Percentiles rank a stretch among this genome's conserved stretches.
phyloP scores from a whole-genome alignment of 192 early-diverging fungal species.

The Coemansia sp. region DNA sequence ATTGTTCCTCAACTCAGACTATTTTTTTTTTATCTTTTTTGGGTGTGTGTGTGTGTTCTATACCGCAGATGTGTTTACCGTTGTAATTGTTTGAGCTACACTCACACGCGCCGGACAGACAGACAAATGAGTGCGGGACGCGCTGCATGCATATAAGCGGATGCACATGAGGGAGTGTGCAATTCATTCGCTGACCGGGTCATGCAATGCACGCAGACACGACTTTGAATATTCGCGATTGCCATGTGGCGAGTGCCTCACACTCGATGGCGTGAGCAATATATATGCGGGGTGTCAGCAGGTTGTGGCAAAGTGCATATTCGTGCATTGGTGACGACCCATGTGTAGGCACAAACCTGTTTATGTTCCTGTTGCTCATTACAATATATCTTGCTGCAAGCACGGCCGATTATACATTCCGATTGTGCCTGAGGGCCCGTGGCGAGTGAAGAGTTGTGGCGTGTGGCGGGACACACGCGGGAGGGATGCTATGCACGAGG shows the following conservation, averaged over 20 bases:
- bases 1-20: not conserved
- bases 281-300: conserved; percentile 18
- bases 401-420: not conserved
- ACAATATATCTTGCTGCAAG: conserved; percentile 5
- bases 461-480: not conserved
- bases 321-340: conserved; percentile 9
- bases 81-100: not conserved
- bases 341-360: conserved; percentile 8
- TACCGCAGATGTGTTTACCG: not conserved
- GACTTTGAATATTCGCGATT: conserved; percentile 25
- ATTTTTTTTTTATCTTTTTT: conserved; percentile 3
- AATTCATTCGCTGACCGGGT: conserved; percentile 7
- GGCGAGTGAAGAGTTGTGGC: conserved; percentile 6
- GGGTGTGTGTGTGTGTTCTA: not conserved
- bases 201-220: conserved; percentile 15
- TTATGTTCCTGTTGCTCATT: not conserved
- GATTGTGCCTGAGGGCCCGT: conserved; percentile 14
- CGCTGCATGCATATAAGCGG: conserved; percentile 12
- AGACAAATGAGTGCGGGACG: conserved; percentile 2
- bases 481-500: conserved; percentile 2
- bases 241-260: conserved; percentile 25
- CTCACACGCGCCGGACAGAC: not conserved
- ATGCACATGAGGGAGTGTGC: not conserved
- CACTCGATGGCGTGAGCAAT: not conserved
- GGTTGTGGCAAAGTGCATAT: conserved; percentile 33